Evolutionary conservation across 768 basidiomycete species (phyloP), one percentile per base, ranked within the genome.

Genomic region (Boletus rubescentipes): DNA sequence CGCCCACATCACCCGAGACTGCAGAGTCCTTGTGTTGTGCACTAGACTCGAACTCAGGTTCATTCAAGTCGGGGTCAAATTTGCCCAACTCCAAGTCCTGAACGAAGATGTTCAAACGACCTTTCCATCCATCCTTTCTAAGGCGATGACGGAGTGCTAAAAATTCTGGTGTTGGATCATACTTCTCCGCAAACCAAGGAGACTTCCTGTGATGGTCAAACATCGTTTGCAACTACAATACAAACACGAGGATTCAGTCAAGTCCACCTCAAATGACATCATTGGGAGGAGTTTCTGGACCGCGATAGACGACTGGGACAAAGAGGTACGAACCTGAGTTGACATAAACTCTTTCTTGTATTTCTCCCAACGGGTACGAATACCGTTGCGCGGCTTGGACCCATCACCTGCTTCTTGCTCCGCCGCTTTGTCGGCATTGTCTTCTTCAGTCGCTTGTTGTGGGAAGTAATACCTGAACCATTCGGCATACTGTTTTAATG

Each of bases 131-230:
- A 59, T 89, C 84, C 72, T 85, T 88, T 68, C 89, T 83, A 58
- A 93, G 83, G 61, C 93, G 81, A 58, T 77, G 78, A 63, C 95
- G 87, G 68, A 94, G 75, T 50, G 79, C 77, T 51, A 82, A 79
- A 66, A 81, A 83, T 62, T 91, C 87, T 47, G 82, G 77, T 38
- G 84, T 72, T 52, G 88, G 88, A 57, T 93, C 91, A 76, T 98
- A 98, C 71, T 92, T 91, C 79, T 98, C 95, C 51, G 85, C 83
- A 77, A 97, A 98, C 95, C 95, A 98, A 14, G 93, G 88, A n/a
- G 91, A 92, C 67, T 89, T 87, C 73, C 86, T 84, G 77, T 98
- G 95, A 73, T 93, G 89, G 32, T 97, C 89, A 80, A 93, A 97
- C 81, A 98, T 89, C 53, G 89, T 89, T 77, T 92, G 91, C 66